Evolutionary conservation across 108 stramenopile genomes (phyloP), one percentile per base, ranked within the genome.

Genomic region (Schizochytrium sp.): DNA sequence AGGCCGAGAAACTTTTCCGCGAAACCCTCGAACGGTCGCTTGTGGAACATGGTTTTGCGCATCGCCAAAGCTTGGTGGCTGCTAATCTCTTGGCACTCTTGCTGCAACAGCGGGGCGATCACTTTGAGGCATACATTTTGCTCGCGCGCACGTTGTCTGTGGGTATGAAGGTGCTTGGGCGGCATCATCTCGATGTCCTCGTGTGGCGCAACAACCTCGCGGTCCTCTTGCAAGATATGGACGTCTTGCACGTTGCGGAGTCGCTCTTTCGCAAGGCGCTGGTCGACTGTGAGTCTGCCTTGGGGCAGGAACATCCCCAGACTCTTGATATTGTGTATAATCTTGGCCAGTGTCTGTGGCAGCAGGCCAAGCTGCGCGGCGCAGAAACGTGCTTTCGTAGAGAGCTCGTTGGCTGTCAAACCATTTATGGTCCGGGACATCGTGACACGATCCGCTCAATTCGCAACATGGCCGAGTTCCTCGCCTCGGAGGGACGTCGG

Each of bases 251-350:
- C 45, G 48, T 47, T 6, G 76, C 76, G 6, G 76, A 83, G 76
- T 53, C 76, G 10, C 45, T 83, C 18, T 83, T 83, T 53, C 45
- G 76, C n/a, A 83, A 83, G 51, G 76, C 76, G 45, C 76, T 83
- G 4, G 48, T 45, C 10, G 76, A 83, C 51, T 47, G 48, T 4
- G 76, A 83, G 76, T 53, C 45, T 6, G 76, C 76, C 1, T 23
- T 83, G 51, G 76, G 76, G 6, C 48, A 53, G 76, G 51, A 83
- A 18, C 76, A 83, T 34, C 76, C 76, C 6, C 76, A 83, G 5
- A 83, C 76, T 12, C 76, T 83, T 12, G 51, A 83, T 34, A 83
- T 83, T 83, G 76, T 83, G 76, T 83, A 83, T 34, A 83, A 83
- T 53, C 51, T 83, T 18, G 76, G 76, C 28, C 76, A 83, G 51